phyloP scores from a whole-genome alignment of 257 asterid species.

The Vinca minor region DNA sequence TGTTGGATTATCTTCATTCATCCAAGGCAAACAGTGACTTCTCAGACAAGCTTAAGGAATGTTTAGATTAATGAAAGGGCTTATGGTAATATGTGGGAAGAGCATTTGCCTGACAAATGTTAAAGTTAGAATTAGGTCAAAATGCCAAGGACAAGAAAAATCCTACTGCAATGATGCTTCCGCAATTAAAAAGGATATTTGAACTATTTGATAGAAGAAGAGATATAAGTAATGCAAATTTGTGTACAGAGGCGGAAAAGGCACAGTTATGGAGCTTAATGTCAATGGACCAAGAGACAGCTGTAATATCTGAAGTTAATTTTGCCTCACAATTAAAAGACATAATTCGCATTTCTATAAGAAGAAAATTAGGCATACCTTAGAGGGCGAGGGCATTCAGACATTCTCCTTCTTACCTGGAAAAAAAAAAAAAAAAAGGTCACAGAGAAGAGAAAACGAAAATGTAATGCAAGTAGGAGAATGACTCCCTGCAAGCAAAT shows the following conservation, averaged over 20 bases:
- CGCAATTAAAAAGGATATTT: background rate
- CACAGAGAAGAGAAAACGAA: slow-evolving; percentile 2
- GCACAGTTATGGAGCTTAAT: background rate
- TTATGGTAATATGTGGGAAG: background rate
- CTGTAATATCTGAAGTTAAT: background rate
- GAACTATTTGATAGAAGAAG: background rate
- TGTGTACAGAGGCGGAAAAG: background rate
- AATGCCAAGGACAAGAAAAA: background rate
- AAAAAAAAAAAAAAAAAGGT: slow-evolving; percentile 12
- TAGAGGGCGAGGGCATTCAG: slow-evolving; percentile 69
- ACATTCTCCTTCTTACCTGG: slow-evolving; percentile 79
- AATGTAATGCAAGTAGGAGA: slow-evolving; percentile 8
- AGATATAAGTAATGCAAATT: background rate
- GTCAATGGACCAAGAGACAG: background rate
- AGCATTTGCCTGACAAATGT: background rate
- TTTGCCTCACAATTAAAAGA: background rate
- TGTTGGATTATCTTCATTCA: background rate
- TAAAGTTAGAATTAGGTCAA: slow-evolving; percentile 2
- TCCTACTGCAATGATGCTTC: background rate
- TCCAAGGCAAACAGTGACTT: slow-evolving; percentile 1
- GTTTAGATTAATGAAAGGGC: background rate
- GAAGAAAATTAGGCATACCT: slow-evolving; percentile 38
- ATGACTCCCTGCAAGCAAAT: background rate
- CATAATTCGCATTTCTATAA: background rate
- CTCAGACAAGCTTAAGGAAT: background rate